Conservation (phyloP, 2,329 filamentous ascomycete genomes). For the Botrytis byssoidea region DNA sequence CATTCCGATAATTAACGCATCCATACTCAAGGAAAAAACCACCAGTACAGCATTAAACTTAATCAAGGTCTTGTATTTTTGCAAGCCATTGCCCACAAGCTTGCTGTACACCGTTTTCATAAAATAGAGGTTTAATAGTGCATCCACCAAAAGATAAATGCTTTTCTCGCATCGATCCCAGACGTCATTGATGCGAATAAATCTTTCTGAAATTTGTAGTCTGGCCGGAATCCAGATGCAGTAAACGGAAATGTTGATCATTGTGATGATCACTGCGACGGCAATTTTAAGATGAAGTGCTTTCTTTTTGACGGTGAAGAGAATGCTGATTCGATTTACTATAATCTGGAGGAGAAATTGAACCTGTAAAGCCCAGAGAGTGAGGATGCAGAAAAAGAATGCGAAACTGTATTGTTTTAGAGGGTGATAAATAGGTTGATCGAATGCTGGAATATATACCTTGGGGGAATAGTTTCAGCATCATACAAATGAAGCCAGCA, state of each 20-base stretch:
- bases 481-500: constrained; percentile 12
- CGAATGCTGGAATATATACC: neutral
- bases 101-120: constrained; percentile 43
- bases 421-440: too few relatives aligned
- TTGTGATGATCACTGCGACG: constrained; percentile 42
- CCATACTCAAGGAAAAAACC: constrained; percentile 44
- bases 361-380: constrained; percentile 38
- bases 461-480: neutral
- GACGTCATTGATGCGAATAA: constrained; percentile 47
- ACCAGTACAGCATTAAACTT: constrained; percentile 45
- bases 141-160: constrained; percentile 52
- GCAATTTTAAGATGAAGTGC: constrained; percentile 45
- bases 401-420: constrained; percentile 3
- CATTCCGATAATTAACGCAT: constrained; percentile 43
- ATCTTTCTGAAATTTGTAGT: constrained; percentile 44
- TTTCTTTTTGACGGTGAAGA: constrained; percentile 44
- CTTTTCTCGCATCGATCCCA: constrained; percentile 56
- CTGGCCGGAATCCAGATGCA: constrained; percentile 54
- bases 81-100: constrained; percentile 39
- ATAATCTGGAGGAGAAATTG: constrained; percentile 56
- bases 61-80: constrained; percentile 43
- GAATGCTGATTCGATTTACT: constrained; percentile 52
- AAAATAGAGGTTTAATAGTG: constrained; percentile 53
- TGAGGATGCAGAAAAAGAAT: constrained; percentile 25
- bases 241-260: constrained; percentile 54